Percentiles rank a stretch among this genome's conserved stretches.
These are phyloP conservation scores for Moesziomyces parantarcticus DNA, from an alignment of 1,284 basidiomycete genomes.

Conservation along the genomic window DNA sequence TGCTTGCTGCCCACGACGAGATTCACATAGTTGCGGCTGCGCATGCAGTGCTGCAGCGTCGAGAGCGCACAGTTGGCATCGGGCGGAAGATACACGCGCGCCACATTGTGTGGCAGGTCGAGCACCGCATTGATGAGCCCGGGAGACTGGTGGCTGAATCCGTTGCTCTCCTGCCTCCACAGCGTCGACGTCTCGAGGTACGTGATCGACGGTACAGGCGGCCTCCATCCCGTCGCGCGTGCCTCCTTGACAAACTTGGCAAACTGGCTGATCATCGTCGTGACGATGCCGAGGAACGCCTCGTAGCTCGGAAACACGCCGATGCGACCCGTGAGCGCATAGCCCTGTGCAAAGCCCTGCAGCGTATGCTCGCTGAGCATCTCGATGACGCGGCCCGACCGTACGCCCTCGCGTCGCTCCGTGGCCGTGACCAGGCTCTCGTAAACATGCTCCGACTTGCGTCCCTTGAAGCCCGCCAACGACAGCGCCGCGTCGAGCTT, in stretches of 20 bases:
- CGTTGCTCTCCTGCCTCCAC: conserved; percentile 78
- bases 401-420: conserved; percentile 70
- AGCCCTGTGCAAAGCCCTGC: conserved; percentile 87
- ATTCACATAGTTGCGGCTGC: conserved; percentile 85
- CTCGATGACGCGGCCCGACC: conserved; percentile 82
- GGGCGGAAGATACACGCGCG: conserved; percentile 87
- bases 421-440: conserved; percentile 70
- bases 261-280: conserved; percentile 73
- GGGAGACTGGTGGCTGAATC: conserved; percentile 76
- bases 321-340: conserved; percentile 80
- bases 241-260: conserved; percentile 81
- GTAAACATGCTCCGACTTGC: conserved; percentile 85
- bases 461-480: conserved; percentile 64
- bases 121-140: conserved; percentile 85
- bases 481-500: conserved; percentile 83
- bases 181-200: conserved; percentile 84
- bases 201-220: conserved; percentile 79
- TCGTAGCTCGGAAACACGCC: conserved; percentile 89
- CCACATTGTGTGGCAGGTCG: conserved; percentile 78
- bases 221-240: conserved; percentile 80
- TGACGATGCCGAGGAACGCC: conserved; percentile 79
- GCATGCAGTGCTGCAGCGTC: conserved; percentile 79
- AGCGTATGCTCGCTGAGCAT: conserved; percentile 88
- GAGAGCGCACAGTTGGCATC: conserved; percentile 86
- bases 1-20: conserved; percentile 84